A percentile compares a stretch with the other conserved stretches of the same genome.
Conservation (phyloP, 345 rosid genomes). For the Anacardium occidentale region DNA sequence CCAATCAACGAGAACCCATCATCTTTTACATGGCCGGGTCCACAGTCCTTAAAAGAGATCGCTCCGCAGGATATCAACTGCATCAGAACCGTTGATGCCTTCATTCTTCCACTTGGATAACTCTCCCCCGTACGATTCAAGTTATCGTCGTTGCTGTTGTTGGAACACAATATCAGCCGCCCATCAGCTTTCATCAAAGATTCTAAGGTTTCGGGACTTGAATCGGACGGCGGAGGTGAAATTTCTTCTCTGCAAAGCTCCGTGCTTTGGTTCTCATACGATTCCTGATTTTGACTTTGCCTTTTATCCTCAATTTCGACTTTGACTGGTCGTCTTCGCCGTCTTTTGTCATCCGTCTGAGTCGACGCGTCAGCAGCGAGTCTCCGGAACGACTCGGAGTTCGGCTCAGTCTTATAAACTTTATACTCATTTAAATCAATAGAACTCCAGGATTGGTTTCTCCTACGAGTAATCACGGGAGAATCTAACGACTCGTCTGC, state of each 20-base stretch:
- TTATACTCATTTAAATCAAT: constrained; percentile 75
- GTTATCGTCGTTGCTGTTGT: constrained; percentile 29
- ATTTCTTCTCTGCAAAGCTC: constrained; percentile 77
- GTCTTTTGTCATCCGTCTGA: constrained; percentile 70
- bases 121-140: constrained; percentile 45
- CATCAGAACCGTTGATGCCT: constrained; percentile 84
- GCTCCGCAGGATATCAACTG: constrained; percentile 92
- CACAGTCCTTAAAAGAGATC: constrained; percentile 73
- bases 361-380: constrained; percentile 88
- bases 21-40: constrained; percentile 57
- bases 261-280: constrained; percentile 36
- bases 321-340: constrained; percentile 49
- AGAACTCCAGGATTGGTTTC: constrained; percentile 87
- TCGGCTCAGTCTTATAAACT: constrained; percentile 63
- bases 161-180: constrained; percentile 46
- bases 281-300: constrained; percentile 27
- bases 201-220: constrained; percentile 91
- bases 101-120: constrained; percentile 55
- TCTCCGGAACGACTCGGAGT: constrained; percentile 46
- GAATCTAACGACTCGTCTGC: constrained; percentile 29
- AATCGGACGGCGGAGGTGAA: constrained; percentile 96
- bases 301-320: constrained; percentile 34
- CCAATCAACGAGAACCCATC: constrained; percentile 58
- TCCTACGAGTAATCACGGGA: constrained; percentile 44
- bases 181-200: constrained; percentile 75